Conservation (phyloP, 1,284 basidiomycete species). For the Trichosporon sp. region DNA sequence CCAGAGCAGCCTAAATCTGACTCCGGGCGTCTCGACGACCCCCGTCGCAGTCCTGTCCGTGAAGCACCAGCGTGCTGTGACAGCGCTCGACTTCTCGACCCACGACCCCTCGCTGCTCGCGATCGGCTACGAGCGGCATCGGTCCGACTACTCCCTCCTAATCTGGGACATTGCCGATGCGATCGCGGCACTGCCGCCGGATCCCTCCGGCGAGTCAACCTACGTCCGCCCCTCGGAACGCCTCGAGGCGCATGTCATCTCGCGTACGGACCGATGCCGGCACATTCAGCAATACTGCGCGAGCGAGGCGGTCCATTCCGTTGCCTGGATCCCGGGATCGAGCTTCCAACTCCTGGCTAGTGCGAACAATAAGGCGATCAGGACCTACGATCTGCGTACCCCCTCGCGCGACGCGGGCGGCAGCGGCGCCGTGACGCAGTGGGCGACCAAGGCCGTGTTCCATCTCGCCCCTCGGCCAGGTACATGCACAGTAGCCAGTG, state of each 20-base stretch:
- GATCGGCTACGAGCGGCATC: conserved; percentile 52
- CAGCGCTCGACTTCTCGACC: conserved; percentile 48
- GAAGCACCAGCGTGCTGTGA: conserved; percentile 50
- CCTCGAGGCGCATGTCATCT: conserved; percentile 26
- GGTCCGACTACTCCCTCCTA: conserved; percentile 52
- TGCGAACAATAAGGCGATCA: conserved; percentile 45
- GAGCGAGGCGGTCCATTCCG: conserved; percentile 48
- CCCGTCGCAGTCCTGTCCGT: conserved; percentile 41
- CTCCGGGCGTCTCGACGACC: conserved; percentile 24
- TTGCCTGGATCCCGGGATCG: conserved; percentile 39
- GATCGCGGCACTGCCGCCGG: conserved; percentile 33
- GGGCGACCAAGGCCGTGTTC: conserved; percentile 48
- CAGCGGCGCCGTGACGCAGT: conserved; percentile 34
- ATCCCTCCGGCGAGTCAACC: conserved; percentile 25
- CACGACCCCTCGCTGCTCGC: conserved; percentile 51
- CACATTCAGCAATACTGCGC: conserved; percentile 54
- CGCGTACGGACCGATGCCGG: conserved; percentile 29
- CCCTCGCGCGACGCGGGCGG: conserved; percentile 29
- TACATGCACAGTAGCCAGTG: conserved; percentile 32
- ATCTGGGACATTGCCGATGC: conserved; percentile 55
- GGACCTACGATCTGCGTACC: conserved; percentile 49
- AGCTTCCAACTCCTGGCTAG: conserved; percentile 43
- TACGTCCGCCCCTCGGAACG: conserved; percentile 25
- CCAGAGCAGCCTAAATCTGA: conserved; percentile 41
- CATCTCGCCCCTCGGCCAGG: conserved; percentile 37